Percentiles rank a stretch among this genome's conserved stretches.
These are phyloP conservation scores for Aspergillus transmontanensis DNA, from an alignment of 2,329 filamentous ascomycete genomes.

Conservation along the genomic window DNA sequence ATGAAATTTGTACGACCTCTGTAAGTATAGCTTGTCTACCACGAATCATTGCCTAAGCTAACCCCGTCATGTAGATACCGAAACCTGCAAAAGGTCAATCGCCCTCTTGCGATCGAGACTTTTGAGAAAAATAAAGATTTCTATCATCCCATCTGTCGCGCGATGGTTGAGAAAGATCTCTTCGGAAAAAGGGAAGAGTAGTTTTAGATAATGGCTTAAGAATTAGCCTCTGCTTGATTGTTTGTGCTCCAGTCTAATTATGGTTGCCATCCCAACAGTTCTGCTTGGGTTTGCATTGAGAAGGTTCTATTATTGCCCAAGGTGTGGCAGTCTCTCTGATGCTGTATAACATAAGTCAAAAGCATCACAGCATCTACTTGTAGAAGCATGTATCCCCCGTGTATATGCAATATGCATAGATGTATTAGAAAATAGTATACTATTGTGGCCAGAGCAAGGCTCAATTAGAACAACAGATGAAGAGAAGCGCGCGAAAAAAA, in stretches of 20 bases:
- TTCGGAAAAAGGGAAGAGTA: constrained; percentile 45
- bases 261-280: background rate
- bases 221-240: background rate
- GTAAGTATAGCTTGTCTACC: constrained; percentile 43
- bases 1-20: constrained; percentile 97
- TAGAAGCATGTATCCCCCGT: background rate
- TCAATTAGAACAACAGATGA: constrained; percentile 8
- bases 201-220: background rate
- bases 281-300: background rate
- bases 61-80: constrained; percentile 50
- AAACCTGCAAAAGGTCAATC: constrained; percentile 72
- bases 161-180: constrained; percentile 84
- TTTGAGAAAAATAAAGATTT: constrained; percentile 88
- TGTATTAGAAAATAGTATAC: background rate
- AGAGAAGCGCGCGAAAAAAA: background rate
- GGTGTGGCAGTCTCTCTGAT: background rate
- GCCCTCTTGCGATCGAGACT: constrained; percentile 73
- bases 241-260: background rate
- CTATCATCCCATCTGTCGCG: constrained; percentile 90
- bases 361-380: background rate
- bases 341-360: background rate
- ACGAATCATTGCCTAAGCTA: constrained; percentile 10
- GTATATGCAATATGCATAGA: background rate
- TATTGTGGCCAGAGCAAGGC: background rate
- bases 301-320: background rate